These are phyloP conservation scores for Cystobasidium pallidum DNA, from an alignment of 1,284 basidiomycete species.

Conservation along the genomic window DNA sequence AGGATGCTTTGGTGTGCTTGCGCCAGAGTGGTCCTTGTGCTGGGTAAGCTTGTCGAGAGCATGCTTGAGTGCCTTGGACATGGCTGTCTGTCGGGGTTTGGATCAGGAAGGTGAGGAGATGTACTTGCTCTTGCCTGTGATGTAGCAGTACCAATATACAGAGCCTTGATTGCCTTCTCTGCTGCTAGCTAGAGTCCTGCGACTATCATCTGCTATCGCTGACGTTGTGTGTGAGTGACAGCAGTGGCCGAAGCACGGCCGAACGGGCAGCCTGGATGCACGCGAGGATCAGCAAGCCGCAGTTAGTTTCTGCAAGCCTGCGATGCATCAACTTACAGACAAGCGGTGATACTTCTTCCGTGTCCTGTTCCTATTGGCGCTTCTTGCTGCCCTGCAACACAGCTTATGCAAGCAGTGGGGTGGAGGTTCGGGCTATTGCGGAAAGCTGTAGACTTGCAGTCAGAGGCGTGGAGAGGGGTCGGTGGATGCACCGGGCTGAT, in stretches of 20 bases:
- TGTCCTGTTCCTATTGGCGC: not conserved
- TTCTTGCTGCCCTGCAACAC: not conserved
- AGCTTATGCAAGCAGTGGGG: slow-evolving; percentile 1
- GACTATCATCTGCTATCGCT: slow-evolving; percentile 2
- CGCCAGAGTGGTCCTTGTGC: slow-evolving; percentile 15
- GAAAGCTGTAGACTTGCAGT: no score
- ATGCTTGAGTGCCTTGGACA: slow-evolving; percentile 41
- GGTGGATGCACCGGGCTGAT: no score
- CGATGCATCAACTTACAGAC: no score
- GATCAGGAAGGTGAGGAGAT: not conserved
- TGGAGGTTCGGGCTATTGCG: not conserved
- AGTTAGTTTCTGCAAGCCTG: no score
- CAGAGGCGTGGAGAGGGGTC: no score
- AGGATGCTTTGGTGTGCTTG: not conserved
- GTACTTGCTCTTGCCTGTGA: no score
- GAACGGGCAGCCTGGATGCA: not conserved
- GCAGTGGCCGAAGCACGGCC: no score
- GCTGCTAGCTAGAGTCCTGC: no score
- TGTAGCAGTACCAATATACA: no score
- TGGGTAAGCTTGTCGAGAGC: slow-evolving; percentile 42
- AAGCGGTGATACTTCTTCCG: no score
- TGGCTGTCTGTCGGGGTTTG: not conserved
- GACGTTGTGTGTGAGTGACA: not conserved
- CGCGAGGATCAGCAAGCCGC: not conserved
- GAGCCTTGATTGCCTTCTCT: not conserved